A percentile compares a stretch with the other conserved stretches of the same genome.
These are phyloP conservation scores for Cryptococcus sp. DNA, from an alignment of 1,284 basidiomycete species.

Conservation along the genomic window DNA sequence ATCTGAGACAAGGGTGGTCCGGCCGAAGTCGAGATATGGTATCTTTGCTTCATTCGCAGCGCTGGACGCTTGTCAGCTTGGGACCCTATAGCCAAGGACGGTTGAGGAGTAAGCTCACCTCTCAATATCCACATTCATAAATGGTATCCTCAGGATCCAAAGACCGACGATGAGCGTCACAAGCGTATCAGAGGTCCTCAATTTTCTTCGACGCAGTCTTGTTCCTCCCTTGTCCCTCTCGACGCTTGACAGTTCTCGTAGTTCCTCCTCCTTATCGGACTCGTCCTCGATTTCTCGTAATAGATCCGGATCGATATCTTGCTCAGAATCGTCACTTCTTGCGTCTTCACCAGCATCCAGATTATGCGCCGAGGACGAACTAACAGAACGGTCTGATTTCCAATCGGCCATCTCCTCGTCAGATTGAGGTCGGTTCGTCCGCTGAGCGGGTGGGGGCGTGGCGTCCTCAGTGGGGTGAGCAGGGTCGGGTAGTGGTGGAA, in stretches of 20 bases:
- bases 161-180: constrained; percentile 64
- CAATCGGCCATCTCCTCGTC: constrained; percentile 8
- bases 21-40: constrained; percentile 77
- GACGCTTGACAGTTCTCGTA: background rate
- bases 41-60: constrained; percentile 67
- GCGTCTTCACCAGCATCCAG: constrained; percentile 25
- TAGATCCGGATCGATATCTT: constrained; percentile 32
- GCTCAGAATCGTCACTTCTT: constrained; percentile 24
- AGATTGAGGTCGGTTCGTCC: constrained; percentile 3
- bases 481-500: constrained; percentile 58
- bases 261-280: constrained; percentile 30
- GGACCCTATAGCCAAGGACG: background rate
- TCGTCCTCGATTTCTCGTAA: constrained; percentile 14
- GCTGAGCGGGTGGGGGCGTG: background rate
- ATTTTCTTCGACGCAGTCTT: constrained; percentile 18
- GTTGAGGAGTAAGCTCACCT: constrained; percentile 56
- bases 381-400: constrained; percentile 9
- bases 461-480: background rate
- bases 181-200: constrained; percentile 40
- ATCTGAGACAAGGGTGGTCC: constrained; percentile 61
- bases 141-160: constrained; percentile 74
- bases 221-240: constrained; percentile 2
- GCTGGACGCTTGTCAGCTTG: too few relatives aligned
- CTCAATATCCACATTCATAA: constrained; percentile 72
- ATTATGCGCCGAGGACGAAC: background rate